Base-by-base conservation (phyloP, 805 yeast species). In the Candida qinlingensis region DNA sequence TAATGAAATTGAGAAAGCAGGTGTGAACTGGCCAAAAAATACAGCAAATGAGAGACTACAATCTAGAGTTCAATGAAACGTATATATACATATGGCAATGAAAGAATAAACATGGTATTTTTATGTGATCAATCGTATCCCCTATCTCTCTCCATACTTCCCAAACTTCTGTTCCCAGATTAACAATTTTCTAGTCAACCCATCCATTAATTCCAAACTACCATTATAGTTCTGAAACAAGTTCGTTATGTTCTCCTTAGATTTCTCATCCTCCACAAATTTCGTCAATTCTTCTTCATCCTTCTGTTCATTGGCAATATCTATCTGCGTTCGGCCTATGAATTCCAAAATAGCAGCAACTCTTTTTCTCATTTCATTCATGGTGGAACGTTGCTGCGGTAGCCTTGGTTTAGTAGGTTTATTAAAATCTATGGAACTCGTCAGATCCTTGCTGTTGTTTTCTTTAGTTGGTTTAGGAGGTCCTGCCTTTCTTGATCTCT, bases 261-360 rank as follows among this genome's bases (percentile, higher is more conserved):
- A 64, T 19, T 55, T 59, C 26, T 67, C 70, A 45, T 71, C 77
- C 50, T 71, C 74, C 9, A 72, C 73, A 59, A 70, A 76, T 47
- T 70, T 69, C 28, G 77, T 68, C 45, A 82, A 61, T 49, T 72
- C 75, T 30, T 68, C 71, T 47, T 82, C 80, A 39, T 75, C 78
- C n/a, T 74, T 69, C 55, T 83, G 83, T 57, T 90, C 96, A 45
- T 78, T 79, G 42, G 84, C 83, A 52, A 92, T 69, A 60, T 92
- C 98, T 52, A 83, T 67, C 64, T 90, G 96, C 2, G 95, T 86
- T 46, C 96, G 75, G 10, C 91, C 88, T 28, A 92, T 77, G 75
- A 91, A 94, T 67, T 94, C 98, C 57, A 92, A 69, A 25, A 92
- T 92, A 1, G 97, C 95, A 3, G 88, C 85, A 2, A 90, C 86